phyloP scores from a whole-genome alignment of 176 grass and related monocot species.

The Rhynchospora tenuis region DNA sequence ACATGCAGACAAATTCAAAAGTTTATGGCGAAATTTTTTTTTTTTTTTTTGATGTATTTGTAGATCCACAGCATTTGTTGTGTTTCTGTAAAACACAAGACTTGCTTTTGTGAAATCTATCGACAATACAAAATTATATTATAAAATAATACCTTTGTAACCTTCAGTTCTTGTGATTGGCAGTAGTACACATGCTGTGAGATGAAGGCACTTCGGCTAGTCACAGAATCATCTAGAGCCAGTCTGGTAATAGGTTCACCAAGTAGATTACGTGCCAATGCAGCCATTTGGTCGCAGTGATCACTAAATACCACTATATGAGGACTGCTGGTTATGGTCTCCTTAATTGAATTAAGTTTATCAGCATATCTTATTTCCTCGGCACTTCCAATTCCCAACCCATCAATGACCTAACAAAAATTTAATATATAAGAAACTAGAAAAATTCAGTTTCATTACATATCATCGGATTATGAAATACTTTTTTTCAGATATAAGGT shows the following conservation, averaged over 20 bases:
- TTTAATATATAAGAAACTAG: neutral
- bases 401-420: constrained; percentile 63
- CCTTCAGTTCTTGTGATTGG: constrained; percentile 34
- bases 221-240: constrained; percentile 33
- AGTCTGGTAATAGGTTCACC: constrained; percentile 53
- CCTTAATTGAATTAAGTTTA: constrained; percentile 46
- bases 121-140: neutral
- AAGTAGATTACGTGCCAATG: constrained; percentile 37
- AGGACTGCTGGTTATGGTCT: constrained; percentile 41
- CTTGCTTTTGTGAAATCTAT: neutral
- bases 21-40: neutral
- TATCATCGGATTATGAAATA: neutral
- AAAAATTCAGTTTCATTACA: neutral
- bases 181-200: constrained; percentile 44
- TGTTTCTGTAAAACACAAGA: neutral
- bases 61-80: neutral
- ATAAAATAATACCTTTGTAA: constrained; percentile 49
- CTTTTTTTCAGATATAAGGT: neutral
- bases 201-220: constrained; percentile 51
- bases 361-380: constrained; percentile 29
- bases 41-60: neutral
- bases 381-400: constrained; percentile 44
- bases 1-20: constrained; percentile 1
- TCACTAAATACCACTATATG: constrained; percentile 57
- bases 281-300: constrained; percentile 26